Conservation (phyloP, 78 protist genomes). For the Dictyostelium brefeldianum region DNA sequence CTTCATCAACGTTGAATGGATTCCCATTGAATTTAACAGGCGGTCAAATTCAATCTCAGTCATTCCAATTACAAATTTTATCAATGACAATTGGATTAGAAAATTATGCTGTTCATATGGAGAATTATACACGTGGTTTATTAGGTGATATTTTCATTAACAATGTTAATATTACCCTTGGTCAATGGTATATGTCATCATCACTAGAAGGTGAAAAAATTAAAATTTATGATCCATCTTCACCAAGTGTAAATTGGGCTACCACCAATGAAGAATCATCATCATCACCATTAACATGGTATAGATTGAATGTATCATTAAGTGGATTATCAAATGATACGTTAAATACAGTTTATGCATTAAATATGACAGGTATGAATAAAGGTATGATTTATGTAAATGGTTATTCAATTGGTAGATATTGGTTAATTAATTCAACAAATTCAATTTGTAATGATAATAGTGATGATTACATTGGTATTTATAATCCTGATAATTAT, state of each 20-base stretch:
- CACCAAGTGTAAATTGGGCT: neutral
- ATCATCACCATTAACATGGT: conserved; percentile 23
- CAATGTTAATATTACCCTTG: neutral
- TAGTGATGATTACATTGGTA: conserved; percentile 29
- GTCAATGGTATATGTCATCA: conserved; percentile 56
- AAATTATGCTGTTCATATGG: conserved; percentile 54
- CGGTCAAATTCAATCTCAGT: neutral
- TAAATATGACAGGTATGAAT: conserved; percentile 45
- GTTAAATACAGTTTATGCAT: neutral
- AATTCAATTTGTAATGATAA: neutral
- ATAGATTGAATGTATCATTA: conserved; percentile 22
- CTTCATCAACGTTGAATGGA: neutral
- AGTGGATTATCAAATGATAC: neutral
- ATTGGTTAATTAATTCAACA: conserved; percentile 45
- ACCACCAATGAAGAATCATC: neutral
- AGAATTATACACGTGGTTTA: conserved; percentile 16
- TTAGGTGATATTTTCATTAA: neutral
- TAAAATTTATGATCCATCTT: neutral
- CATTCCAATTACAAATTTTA: conserved; percentile 3
- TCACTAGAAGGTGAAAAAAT: conserved; percentile 21
- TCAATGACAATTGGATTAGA: conserved; percentile 22
- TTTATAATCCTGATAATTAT: conserved; percentile 8
- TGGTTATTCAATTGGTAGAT: conserved; percentile 73
- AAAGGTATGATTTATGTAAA: conserved; percentile 77
- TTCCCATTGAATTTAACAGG: neutral